Percentiles rank a stretch among this genome's conserved stretches.
Conservation (phyloP, 2,329 filamentous ascomycete genomes). For the Lachnum nothofagi region DNA sequence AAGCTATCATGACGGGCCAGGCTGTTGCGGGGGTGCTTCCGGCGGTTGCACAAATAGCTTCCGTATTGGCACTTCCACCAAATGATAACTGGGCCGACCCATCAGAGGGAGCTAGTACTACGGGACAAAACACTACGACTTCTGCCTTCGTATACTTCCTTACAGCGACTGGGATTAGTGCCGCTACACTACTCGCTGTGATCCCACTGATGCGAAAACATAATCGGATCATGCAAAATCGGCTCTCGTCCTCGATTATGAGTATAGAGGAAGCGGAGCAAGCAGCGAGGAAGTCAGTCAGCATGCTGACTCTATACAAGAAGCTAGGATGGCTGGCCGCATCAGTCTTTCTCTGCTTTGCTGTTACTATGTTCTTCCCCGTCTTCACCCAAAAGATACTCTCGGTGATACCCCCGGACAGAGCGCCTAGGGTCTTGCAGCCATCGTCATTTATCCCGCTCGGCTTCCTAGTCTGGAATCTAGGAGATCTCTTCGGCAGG, state of each 20-base stretch:
- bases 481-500: conserved; percentile 76
- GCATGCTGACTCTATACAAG: conserved; percentile 61
- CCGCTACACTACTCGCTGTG: conserved; percentile 66
- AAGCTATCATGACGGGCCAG: conserved; percentile 94
- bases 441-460: conserved; percentile 81
- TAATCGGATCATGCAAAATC: conserved; percentile 46
- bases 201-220: conserved; percentile 63
- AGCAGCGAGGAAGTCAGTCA: conserved; percentile 45
- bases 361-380: conserved; percentile 88
- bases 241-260: conserved; percentile 47
- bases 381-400: conserved; percentile 74
- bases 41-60: conserved; percentile 77
- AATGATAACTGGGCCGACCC: conserved; percentile 33
- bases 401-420: conserved; percentile 39
- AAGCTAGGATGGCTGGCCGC: conserved; percentile 75
- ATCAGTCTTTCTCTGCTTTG: conserved; percentile 77
- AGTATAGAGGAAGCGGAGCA: conserved; percentile 51
- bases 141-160: conserved; percentile 89
- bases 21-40: conserved; percentile 87
- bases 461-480: conserved; percentile 88
- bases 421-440: conserved; percentile 56
- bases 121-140: conserved; percentile 48
- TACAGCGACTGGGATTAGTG: conserved; percentile 74
- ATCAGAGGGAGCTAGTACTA: conserved; percentile 20
- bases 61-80: conserved; percentile 63